Evolutionary conservation across 169 alveolate species (phyloP).

Genomic region (Eimeria tenella): DNA sequence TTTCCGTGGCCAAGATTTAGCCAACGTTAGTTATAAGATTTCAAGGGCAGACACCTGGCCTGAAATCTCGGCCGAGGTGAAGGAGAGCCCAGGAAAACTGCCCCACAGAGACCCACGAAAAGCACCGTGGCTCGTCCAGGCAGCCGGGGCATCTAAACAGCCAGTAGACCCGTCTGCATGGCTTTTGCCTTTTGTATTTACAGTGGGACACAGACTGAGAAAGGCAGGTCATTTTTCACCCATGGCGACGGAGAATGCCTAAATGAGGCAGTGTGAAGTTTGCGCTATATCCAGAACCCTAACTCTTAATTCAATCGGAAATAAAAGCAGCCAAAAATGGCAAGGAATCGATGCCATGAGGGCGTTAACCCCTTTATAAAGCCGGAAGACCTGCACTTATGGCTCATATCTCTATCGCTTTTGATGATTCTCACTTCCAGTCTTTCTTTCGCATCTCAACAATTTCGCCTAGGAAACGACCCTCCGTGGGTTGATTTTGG

Average conservation of each 20-base stretch:
- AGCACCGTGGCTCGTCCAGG: slow-evolving; percentile 37
- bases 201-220: neutral
- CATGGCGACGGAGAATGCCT: slow-evolving; percentile 54
- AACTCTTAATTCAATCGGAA: neutral
- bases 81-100: too few species aligned
- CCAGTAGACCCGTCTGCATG: neutral
- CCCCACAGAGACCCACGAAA: neutral
- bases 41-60: too few species aligned
- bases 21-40: too few species aligned
- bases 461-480: slow-evolving; percentile 10
- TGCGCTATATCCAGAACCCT: neutral
- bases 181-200: neutral
- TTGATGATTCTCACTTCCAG: slow-evolving; percentile 61
- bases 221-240: slow-evolving; percentile 24
- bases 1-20: too few species aligned
- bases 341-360: slow-evolving; percentile 30
- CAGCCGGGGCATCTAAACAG: slow-evolving; percentile 16
- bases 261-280: neutral
- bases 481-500: slow-evolving; percentile 55
- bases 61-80: too few species aligned
- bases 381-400: slow-evolving; percentile 64
- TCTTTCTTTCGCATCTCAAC: slow-evolving; percentile 43
- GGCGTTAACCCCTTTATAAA: slow-evolving; percentile 19
- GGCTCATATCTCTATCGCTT: slow-evolving; percentile 55
- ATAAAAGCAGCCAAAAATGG: slow-evolving; percentile 20